Evolutionary conservation across 2,329 filamentous ascomycete species (phyloP).

Genomic region (Fusarium nelsonii): DNA sequence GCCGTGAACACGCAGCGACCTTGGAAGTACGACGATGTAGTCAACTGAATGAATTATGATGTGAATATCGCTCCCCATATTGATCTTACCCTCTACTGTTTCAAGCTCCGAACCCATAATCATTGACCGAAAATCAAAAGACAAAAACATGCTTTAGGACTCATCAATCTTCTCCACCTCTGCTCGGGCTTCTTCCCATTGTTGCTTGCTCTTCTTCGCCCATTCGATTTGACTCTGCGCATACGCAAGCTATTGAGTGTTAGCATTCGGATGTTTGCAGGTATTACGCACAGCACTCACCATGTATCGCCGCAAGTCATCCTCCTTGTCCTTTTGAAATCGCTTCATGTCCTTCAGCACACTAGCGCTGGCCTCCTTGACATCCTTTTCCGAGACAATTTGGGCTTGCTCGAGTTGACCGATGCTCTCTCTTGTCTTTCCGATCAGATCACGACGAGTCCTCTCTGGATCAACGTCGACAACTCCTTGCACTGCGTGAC

Average conservation of each 20-base stretch:
- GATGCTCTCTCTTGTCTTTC: constrained; percentile 92
- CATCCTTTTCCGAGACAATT: constrained; percentile 88
- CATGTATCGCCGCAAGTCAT: constrained; percentile 94
- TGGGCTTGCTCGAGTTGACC: constrained; percentile 90
- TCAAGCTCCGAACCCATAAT: constrained; percentile 15
- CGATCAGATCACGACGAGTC: constrained; percentile 91
- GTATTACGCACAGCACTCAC: constrained; percentile 64
- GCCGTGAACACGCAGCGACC: not conserved
- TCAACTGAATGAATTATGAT: constrained; percentile 36
- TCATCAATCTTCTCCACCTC: constrained; percentile 91
- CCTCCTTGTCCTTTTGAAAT: constrained; percentile 96
- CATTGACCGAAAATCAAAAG: constrained; percentile 7
- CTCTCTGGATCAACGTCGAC: constrained; percentile 96
- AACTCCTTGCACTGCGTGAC: constrained; percentile 94
- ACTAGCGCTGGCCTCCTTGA: constrained; percentile 90
- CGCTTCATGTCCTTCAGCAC: constrained; percentile 90
- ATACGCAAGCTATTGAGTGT: constrained; percentile 78
- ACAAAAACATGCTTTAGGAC: constrained; percentile 52
- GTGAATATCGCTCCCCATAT: constrained; percentile 23
- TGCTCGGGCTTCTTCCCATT: constrained; percentile 89
- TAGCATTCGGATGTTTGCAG: constrained; percentile 26
- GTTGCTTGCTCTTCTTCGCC: constrained; percentile 89
- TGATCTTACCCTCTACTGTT: constrained; percentile 20
- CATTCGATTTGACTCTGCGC: constrained; percentile 94
- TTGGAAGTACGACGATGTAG: constrained; percentile 4